Base-by-base conservation (phyloP, 1,284 basidiomycete species). In the Kalmanozyma brasiliensis region DNA sequence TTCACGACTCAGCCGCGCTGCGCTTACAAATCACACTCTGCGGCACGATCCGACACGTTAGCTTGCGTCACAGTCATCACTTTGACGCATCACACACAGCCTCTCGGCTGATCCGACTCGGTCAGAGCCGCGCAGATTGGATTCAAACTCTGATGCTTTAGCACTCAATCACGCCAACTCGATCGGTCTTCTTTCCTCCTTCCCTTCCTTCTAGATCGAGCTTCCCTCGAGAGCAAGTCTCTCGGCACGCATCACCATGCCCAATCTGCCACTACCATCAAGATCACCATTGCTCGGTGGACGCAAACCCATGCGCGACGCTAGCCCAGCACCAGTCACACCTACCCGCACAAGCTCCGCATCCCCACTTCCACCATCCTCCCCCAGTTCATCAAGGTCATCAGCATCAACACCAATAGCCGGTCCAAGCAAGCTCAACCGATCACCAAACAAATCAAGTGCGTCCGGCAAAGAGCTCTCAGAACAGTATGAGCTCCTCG, bases 401-500 rank as follows among this genome's bases (percentile, higher is more conserved):
- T 13, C 33, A 42, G 30, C 45, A 19, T 34, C 49, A 22, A 23
- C 58, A 33, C 43, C 63, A 29, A 37, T 52, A 38, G 53, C 72
- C 37, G 73, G 67, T 20, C 68, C 58, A 16, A 69, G 68, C 52
- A 62, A 47, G 8, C 52, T 43, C 7, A 11, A 29, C 22, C 57
- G 66, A 23, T 66, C 73, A 8, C 59, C 60, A n/a, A 44, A 48
- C 17, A 65, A 48, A 32, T 44, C 70, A 23, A 52, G 49, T 20
- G 74, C 64, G 8, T 60, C 60, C 40, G 76, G 70, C 40, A 67
- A 70, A 34, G 60, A 78, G 53, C 77, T 80, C 17, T 73, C 76
- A 11, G 74, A 79, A 40, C 76, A 95, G 78, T 98, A 98, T 82
- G 92, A 91, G 37, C 85, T 98, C 19, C 87, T 95, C 58, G 93